Conservation (phyloP, 1,139 yeast genomes). For the Protomyces inouyei region DNA sequence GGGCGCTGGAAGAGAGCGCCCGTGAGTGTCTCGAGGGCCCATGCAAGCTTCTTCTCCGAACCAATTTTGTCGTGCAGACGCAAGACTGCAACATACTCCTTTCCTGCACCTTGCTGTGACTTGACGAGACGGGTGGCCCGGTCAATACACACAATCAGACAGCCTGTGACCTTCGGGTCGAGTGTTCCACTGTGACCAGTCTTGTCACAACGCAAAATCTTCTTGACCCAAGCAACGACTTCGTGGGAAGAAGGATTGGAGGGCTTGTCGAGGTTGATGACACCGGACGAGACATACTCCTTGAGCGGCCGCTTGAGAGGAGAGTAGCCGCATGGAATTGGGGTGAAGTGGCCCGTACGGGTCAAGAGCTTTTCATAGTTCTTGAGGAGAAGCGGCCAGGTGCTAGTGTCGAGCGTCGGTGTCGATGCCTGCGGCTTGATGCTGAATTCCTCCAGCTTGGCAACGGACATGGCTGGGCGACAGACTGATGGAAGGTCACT, state of each 20-base stretch:
- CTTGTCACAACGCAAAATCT: conserved; percentile 83
- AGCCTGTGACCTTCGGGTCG: conserved; percentile 98
- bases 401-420: conserved; percentile 79
- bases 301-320: conserved; percentile 92
- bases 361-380: conserved; percentile 90
- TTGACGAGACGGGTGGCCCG: conserved; percentile 97
- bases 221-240: conserved; percentile 97
- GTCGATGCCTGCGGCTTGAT: conserved; percentile 82
- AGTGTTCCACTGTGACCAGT: conserved; percentile 99
- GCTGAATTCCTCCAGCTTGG: conserved; percentile 40
- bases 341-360: conserved; percentile 51
- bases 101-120: conserved; percentile 99
- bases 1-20: conserved; percentile 99
- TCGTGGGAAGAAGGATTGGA: conserved; percentile 79
- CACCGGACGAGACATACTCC: conserved; percentile 88
- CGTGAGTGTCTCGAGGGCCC: conserved; percentile 86
- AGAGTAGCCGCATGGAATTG: conserved; percentile 62
- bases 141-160: conserved; percentile 95
- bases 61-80: conserved; percentile 89
- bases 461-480: not conserved
- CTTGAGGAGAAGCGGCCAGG: conserved; percentile 92
- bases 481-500: no score
- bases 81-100: conserved; percentile 96
- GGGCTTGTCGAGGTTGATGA: conserved; percentile 94
- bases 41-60: conserved; percentile 84